Conservation (phyloP, 306 rosid species). For the Cicer cuneatum region DNA sequence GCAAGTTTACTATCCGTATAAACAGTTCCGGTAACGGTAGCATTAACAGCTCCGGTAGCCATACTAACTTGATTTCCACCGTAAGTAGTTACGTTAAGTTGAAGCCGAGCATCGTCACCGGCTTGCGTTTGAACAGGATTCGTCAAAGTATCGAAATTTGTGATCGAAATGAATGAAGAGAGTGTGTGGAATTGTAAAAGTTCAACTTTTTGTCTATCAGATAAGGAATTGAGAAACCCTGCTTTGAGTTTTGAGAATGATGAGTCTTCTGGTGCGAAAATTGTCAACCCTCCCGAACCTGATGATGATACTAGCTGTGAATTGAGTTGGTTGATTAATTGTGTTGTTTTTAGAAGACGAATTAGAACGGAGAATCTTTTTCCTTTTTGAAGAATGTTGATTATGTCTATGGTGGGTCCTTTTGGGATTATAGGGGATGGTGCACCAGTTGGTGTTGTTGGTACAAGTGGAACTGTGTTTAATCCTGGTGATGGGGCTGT, state of each 20-base stretch:
- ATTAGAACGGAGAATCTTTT: slow-evolving; percentile 61
- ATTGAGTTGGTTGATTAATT: slow-evolving; percentile 57
- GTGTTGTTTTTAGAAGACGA: slow-evolving; percentile 64
- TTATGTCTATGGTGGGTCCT: slow-evolving; percentile 51
- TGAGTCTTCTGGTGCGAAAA: slow-evolving; percentile 68
- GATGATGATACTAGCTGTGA: slow-evolving; percentile 64
- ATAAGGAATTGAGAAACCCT: slow-evolving; percentile 67
- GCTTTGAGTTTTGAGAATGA: slow-evolving; percentile 68
- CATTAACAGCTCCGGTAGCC: slow-evolving; percentile 72
- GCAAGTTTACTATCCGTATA: slow-evolving; percentile 63
- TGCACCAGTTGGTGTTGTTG: slow-evolving; percentile 49
- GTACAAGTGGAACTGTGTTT: slow-evolving; percentile 45
- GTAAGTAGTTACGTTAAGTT: slow-evolving; percentile 63
- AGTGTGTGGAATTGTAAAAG: slow-evolving; percentile 68
- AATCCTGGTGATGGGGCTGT: slow-evolving; percentile 51
- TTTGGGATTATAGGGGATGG: slow-evolving; percentile 58
- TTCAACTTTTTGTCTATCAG: slow-evolving; percentile 60
- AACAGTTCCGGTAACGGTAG: slow-evolving; percentile 62
- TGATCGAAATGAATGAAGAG: slow-evolving; percentile 51
- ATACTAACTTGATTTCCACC: slow-evolving; percentile 63
- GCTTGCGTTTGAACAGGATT: slow-evolving; percentile 79
- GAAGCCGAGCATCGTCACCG: slow-evolving; percentile 64
- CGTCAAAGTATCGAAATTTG: slow-evolving; percentile 70
- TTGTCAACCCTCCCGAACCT: slow-evolving; percentile 58
- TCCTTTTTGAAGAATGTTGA: slow-evolving; percentile 63